Percentiles rank a stretch among this genome's conserved stretches.
Evolutionary conservation across 169 alveolate species (phyloP).

Genomic region (Cryptosporidium xiaoi): DNA sequence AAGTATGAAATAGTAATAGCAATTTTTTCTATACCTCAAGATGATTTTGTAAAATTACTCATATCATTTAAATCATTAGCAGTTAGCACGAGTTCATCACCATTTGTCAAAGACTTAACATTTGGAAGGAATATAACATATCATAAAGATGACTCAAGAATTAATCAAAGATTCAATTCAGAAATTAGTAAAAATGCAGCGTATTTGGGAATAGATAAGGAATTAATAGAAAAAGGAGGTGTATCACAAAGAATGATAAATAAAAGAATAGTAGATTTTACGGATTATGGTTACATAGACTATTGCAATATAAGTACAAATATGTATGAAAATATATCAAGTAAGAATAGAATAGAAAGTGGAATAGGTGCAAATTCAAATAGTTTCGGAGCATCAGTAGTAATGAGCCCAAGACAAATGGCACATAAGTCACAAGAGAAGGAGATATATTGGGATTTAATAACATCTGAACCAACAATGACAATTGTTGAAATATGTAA

Average conservation of each 20-base stretch:
- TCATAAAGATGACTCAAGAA: background rate
- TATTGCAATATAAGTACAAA: slow-evolving; percentile 59
- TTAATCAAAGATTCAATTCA: background rate
- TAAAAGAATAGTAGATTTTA: slow-evolving; percentile 44
- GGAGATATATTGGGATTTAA: slow-evolving; percentile 52
- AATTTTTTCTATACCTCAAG: slow-evolving; percentile 37
- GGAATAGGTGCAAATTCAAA: slow-evolving; percentile 35
- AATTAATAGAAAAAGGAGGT: slow-evolving; percentile 1
- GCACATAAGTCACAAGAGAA: slow-evolving; percentile 72
- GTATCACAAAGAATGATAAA: slow-evolving; percentile 54
- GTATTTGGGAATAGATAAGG: background rate
- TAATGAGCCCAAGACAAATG: slow-evolving; percentile 75
- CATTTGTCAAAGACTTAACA: slow-evolving; percentile 68
- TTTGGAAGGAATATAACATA: slow-evolving; percentile 34
- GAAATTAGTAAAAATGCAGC: background rate
- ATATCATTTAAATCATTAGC: slow-evolving; percentile 58
- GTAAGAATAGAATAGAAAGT: slow-evolving; percentile 45
- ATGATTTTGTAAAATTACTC: slow-evolving; percentile 14
- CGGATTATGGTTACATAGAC: slow-evolving; percentile 52
- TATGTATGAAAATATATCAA: slow-evolving; percentile 39
- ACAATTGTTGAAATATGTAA: slow-evolving; percentile 59
- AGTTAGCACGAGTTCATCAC: slow-evolving; percentile 67
- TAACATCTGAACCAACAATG: slow-evolving; percentile 59
- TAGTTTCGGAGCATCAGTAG: slow-evolving; percentile 44
- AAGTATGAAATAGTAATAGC: slow-evolving; percentile 70